These are phyloP conservation scores for Nannizzia gypsea DNA, from an alignment of 2,329 filamentous ascomycete species.

Conservation along the genomic window DNA sequence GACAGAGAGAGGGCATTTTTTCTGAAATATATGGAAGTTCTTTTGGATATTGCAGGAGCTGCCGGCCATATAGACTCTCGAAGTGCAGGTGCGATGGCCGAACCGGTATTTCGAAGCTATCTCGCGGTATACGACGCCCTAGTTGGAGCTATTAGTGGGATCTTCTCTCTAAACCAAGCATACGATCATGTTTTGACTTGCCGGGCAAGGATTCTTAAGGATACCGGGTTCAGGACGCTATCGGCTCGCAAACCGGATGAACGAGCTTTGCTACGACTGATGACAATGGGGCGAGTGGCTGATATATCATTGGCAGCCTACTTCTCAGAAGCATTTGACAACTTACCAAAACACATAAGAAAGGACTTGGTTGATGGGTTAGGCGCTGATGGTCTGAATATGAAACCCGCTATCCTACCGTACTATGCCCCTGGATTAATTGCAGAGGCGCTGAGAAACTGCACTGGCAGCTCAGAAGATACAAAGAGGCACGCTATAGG, in stretches of 20 bases:
- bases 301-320: background rate
- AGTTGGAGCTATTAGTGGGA: background rate
- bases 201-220: background rate
- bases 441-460: background rate
- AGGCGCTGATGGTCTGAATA: background rate
- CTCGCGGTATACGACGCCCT: background rate
- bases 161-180: background rate
- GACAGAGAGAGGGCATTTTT: conserved; percentile 22
- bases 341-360: background rate
- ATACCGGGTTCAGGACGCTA: background rate
- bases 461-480: background rate
- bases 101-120: conserved; percentile 3
- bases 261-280: background rate
- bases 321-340: background rate
- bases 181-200: background rate
- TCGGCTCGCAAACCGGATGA: background rate
- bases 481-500: background rate
- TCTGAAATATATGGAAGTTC: conserved; percentile 28
- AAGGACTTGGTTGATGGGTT: background rate
- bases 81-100: background rate
- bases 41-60: conserved; percentile 12
- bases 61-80: background rate
- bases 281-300: background rate
- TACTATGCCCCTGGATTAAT: conserved; percentile 3
- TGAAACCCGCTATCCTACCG: background rate